Evolutionary conservation across 2,329 filamentous ascomycete species (phyloP), one percentile per base, ranked within the genome.

Genomic region (Talaromyces sp.): DNA sequence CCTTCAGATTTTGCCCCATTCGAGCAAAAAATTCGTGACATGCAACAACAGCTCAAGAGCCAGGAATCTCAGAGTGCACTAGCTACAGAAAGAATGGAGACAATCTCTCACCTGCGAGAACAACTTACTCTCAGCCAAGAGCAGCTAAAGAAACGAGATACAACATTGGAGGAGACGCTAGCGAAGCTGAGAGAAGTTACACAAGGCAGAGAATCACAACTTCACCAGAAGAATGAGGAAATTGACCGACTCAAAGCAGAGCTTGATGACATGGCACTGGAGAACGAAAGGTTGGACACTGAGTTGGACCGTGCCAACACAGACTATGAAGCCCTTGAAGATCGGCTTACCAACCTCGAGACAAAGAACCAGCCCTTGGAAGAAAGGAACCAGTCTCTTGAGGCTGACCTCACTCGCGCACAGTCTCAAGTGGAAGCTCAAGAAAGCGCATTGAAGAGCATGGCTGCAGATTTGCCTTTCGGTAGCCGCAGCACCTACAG

Each of bases 391-490:
- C 65, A 63, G 20, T 65, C 65, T 1, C 65, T 75, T 1, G 69
- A 74, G 49, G 66, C 69, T 7, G 69, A 74, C 36, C 55, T 75
- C 13, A 66, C 58, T 2, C 65, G 64, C 14, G 70, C 65, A 10
- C 70, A 70, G 45, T 67, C 70, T 2, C 70, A 74, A 44, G 63
- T 71, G 19, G 65, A 65, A 30, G 68, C 71, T 2, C 72, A 74
- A 46, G 64, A 68, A 46, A 72, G 68, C 46, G 71, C 70, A 1
- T 56, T 76, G 11, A 72, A 71, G 30, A 65, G 65, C 5, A 65
- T 72, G 30, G 73, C 72, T 11, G 67, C 64, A 8, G 70, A 74
- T 32, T 55, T 74, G 3, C 70, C 72, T 4, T 54, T 68, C 4
- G 65, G 58, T 3, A 63, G 63, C 6, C 67, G 66, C 20, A 73